Base-by-base conservation (phyloP, 805 yeast genomes). In the Myxozyma vanderwaltii region DNA sequence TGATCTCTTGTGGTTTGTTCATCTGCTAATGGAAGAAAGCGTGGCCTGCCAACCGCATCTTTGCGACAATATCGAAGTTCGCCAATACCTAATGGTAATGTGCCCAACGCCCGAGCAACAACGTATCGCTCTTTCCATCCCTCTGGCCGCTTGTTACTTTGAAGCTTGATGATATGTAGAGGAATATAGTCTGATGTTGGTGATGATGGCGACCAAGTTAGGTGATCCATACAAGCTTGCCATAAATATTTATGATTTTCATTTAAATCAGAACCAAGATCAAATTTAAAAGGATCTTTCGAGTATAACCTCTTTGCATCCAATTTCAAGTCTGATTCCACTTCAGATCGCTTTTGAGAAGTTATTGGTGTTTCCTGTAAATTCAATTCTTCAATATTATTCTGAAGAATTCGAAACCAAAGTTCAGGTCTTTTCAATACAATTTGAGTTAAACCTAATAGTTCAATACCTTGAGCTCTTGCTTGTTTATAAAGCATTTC, bases 161-260 rank as follows among this genome's bases (percentile, higher is more conserved):
- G 8, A 12, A 23, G 15, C 3, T 5, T 23, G 35, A 50, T 39
- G 3, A 29, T n/a, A 23, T 26, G 46, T 13, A 39, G 31, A 13
- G 33, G 19, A 6, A 41, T 21, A 12, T 27, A 23, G 6, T 35
- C n/a, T n/a, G n/a, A n/a, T 29, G 15, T 33, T 36, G 23, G 26
- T 44, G n/a, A n/a, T n/a, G n/a, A n/a, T n/a, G n/a, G n/a, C 26
- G 56, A 51, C 63, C 63, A 59, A 2, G 27, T 33, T 29, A 59
- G 43, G 29, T 33, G 24, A 12, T 33, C 38, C 51, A 38, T 41
- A 27, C 57, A 59, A 13, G 58, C 54, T 5, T 24, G 26, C 63
- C 63, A 59, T 17, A 59, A 36, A 15, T 33, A 23, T 7, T 39
- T 19, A 19, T 51, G 60, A 2, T 33, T 21, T 13, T 23, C 3